Evolutionary conservation across 2,329 filamentous ascomycete species (phyloP).

Genomic region (Fusarium ambrosium): DNA sequence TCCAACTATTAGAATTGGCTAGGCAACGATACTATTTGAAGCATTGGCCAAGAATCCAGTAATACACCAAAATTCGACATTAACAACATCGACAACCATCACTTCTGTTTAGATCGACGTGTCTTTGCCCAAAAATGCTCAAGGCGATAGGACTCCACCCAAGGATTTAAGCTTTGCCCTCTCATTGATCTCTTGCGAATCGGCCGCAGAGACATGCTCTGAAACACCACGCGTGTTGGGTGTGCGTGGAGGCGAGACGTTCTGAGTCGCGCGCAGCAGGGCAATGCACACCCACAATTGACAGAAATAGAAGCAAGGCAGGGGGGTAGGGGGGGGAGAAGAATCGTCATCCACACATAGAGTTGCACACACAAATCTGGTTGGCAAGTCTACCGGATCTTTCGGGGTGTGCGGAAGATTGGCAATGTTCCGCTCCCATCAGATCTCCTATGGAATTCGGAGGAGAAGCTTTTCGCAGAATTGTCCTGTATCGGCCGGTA

Average conservation of each 20-base stretch:
- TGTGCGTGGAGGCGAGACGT: slow-evolving; percentile 26
- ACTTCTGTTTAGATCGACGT: neutral
- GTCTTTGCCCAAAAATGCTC: neutral
- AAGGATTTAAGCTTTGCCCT: slow-evolving; percentile 8
- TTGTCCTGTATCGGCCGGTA: neutral
- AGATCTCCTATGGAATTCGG: slow-evolving; percentile 18
- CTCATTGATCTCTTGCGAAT: neutral
- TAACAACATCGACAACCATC: neutral
- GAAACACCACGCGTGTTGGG: slow-evolving; percentile 31
- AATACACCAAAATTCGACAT: neutral
- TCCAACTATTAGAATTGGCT: neutral
- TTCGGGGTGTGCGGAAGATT: neutral
- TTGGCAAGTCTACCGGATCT: slow-evolving; percentile 8
- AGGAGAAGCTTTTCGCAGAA: neutral
- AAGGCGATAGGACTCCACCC: neutral
- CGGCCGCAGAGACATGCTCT: slow-evolving; percentile 24
- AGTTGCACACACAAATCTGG: neutral
- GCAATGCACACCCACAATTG: slow-evolving; percentile 17
- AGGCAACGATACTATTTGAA: neutral
- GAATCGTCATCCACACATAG: neutral
- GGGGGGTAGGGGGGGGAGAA: neutral
- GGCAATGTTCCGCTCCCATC: neutral
- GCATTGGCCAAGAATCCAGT: neutral
- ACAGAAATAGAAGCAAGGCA: slow-evolving; percentile 30
- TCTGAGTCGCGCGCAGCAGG: slow-evolving; percentile 30